Conservation (phyloP, 1,284 basidiomycete genomes). For the Leccinum holopus region DNA sequence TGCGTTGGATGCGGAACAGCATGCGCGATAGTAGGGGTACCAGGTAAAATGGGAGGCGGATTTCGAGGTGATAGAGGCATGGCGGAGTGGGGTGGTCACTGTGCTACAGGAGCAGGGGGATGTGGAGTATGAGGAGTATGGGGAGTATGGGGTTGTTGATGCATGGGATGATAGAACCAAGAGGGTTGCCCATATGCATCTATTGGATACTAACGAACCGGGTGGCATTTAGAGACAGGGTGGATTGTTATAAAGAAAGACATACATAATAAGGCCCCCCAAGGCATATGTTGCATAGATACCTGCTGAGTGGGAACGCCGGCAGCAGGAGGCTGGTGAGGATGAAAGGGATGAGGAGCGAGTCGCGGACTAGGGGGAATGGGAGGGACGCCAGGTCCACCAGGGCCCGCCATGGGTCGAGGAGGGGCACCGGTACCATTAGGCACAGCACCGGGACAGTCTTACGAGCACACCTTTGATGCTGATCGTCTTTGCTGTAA, state of each 20-base stretch:
- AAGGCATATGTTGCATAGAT: slow-evolving; percentile 38
- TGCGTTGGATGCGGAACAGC: slow-evolving; percentile 48
- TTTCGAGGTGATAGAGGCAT: slow-evolving; percentile 67
- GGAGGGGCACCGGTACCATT: slow-evolving; percentile 61
- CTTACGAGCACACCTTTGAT: no score
- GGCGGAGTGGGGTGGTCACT: slow-evolving; percentile 42
- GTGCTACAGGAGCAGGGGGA: slow-evolving; percentile 27
- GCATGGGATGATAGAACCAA: slow-evolving; percentile 38
- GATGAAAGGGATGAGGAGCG: slow-evolving; percentile 55
- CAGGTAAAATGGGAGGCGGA: slow-evolving; percentile 51
- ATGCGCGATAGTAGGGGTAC: slow-evolving; percentile 63
- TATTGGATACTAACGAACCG: slow-evolving; percentile 23
- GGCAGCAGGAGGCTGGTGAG: slow-evolving; percentile 46
- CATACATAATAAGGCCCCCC: slow-evolving; percentile 38
- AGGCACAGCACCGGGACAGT: slow-evolving; percentile 39
- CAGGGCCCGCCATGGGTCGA: slow-evolving; percentile 51
- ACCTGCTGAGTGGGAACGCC: slow-evolving; percentile 44
- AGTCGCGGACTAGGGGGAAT: slow-evolving; percentile 62
- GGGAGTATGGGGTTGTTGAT: slow-evolving; percentile 40
- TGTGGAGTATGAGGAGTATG: slow-evolving; percentile 29
- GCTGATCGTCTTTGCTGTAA: no score
- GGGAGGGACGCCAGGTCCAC: slow-evolving; percentile 36
- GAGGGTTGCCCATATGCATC: slow-evolving; percentile 28
- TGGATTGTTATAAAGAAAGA: slow-evolving; percentile 27
- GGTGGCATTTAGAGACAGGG: slow-evolving; percentile 15